Evolutionary conservation across 2,329 filamentous ascomycete genomes (phyloP).

Genomic region (Xylaria digitata): DNA sequence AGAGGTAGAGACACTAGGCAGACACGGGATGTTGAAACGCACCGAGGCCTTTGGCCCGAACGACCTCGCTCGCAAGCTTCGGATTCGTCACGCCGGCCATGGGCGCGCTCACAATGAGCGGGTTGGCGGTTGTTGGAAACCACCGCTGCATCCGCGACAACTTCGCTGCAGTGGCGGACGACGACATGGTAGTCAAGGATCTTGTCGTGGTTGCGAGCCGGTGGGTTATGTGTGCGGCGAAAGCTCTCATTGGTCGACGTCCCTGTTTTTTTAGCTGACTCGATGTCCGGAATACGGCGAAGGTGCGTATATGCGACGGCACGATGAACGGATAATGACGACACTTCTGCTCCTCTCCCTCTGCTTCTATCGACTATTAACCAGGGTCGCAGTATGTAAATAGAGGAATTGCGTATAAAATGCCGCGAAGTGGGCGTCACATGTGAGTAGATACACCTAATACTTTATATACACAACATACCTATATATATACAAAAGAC

Average conservation of each 20-base stretch:
- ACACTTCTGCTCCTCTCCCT: not conserved
- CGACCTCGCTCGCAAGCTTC: conserved; percentile 54
- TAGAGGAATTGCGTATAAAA: too few species aligned
- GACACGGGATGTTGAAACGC: conserved; percentile 21
- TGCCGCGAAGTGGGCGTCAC: too few species aligned
- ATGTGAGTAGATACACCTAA: too few species aligned
- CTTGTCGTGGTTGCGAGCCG: conserved; percentile 21
- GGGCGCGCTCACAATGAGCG: conserved; percentile 56
- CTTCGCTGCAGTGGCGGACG: conserved; percentile 11
- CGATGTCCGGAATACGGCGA: not conserved
- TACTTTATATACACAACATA: too few species aligned
- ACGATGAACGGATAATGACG: conserved; percentile 12
- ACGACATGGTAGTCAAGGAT: conserved; percentile 25
- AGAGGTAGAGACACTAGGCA: not conserved
- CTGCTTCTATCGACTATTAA: not conserved
- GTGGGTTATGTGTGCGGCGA: conserved; percentile 24
- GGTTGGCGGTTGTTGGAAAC: conserved; percentile 53
- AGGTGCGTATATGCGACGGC: not conserved
- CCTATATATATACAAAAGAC: too few species aligned
- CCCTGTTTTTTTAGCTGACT: not conserved
- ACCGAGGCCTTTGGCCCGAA: conserved; percentile 57
- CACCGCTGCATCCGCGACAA: conserved; percentile 47
- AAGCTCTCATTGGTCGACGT: conserved; percentile 13
- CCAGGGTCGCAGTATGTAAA: not conserved
- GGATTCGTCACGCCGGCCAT: conserved; percentile 55